These are phyloP conservation scores for Elsinoe fawcettii DNA, from an alignment of 2,329 filamentous ascomycete genomes.

Conservation along the genomic window DNA sequence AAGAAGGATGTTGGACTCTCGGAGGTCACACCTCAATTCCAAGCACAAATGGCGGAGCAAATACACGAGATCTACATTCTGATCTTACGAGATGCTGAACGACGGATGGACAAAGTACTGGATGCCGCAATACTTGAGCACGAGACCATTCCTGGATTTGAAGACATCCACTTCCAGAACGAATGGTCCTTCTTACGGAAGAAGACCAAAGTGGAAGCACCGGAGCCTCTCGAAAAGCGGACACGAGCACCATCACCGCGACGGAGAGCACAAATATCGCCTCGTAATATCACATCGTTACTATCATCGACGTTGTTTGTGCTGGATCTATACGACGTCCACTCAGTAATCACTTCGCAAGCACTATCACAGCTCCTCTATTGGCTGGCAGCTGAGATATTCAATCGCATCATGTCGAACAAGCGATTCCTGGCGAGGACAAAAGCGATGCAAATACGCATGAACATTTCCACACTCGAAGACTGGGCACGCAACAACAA, in stretches of 20 bases:
- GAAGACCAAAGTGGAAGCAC: constrained; percentile 75
- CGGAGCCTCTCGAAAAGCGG: constrained; percentile 82
- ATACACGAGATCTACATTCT: constrained; percentile 98
- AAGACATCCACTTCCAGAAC: constrained; percentile 93
- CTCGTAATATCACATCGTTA: constrained; percentile 89
- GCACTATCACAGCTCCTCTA: constrained; percentile 89
- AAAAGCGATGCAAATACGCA: constrained; percentile 98
- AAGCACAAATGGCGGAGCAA: constrained; percentile 84
- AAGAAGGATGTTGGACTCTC: constrained; percentile 86
- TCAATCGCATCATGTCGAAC: constrained; percentile 97
- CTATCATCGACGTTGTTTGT: constrained; percentile 95
- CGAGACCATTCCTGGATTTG: constrained; percentile 94
- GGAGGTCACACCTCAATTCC: constrained; percentile 76
- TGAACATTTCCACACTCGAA: constrained; percentile 93
- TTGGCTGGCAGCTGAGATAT: constrained; percentile 92
- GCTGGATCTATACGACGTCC: constrained; percentile 95
- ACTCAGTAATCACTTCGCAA: constrained; percentile 90
- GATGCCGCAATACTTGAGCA: constrained; percentile 93
- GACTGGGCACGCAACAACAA: constrained; percentile 96
- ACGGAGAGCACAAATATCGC: constrained; percentile 81
- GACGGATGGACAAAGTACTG: constrained; percentile 90
- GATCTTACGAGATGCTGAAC: constrained; percentile 91
- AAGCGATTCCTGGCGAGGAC: constrained; percentile 89
- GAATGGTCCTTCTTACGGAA: constrained; percentile 97
- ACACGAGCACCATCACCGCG: constrained; percentile 91